phyloP scores from a whole-genome alignment of 2,329 filamentous ascomycete species.

The Microsporum canis region DNA sequence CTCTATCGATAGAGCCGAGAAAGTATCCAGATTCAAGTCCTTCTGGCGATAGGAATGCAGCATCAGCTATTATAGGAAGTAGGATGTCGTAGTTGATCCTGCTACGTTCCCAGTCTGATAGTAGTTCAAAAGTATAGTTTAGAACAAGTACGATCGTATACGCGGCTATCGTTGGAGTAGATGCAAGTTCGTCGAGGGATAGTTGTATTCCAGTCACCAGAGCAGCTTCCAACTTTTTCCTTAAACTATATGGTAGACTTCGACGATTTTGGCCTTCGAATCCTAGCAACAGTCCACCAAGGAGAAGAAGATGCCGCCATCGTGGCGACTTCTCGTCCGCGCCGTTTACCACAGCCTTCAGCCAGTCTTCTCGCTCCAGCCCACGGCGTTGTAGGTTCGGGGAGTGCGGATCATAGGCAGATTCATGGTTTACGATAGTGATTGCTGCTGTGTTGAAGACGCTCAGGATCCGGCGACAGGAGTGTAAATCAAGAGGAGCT shows the following conservation, averaged over 20 bases:
- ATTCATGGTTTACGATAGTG: constrained; percentile 41
- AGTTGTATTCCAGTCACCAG: constrained; percentile 65
- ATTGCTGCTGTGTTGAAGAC: constrained; percentile 52
- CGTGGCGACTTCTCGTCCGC: constrained; percentile 52
- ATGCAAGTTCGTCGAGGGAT: constrained; percentile 50
- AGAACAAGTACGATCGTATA: constrained; percentile 56
- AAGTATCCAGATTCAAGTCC: constrained; percentile 70
- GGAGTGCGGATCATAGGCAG: constrained; percentile 25
- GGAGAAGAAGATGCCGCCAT: constrained; percentile 75
- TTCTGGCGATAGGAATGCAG: constrained; percentile 57
- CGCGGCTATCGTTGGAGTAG: constrained; percentile 40
- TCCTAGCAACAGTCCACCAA: constrained; percentile 67
- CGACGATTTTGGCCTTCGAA: constrained; percentile 55
- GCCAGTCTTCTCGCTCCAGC: constrained; percentile 46
- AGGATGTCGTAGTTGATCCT: constrained; percentile 57
- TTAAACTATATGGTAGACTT: constrained; percentile 52
- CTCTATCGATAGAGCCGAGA: constrained; percentile 55
- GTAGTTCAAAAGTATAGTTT: constrained; percentile 62
- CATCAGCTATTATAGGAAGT: constrained; percentile 56
- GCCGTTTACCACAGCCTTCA: constrained; percentile 47
- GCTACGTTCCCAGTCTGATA: constrained; percentile 50
- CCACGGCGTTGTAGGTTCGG: constrained; percentile 39
- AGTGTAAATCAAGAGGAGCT: constrained; percentile 43
- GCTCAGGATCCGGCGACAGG: constrained; percentile 46
- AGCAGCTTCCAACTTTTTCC: constrained; percentile 58